These are phyloP conservation scores for Phytophthora pisi DNA, from an alignment of 352 stramenopile genomes.

Conservation along the genomic window DNA sequence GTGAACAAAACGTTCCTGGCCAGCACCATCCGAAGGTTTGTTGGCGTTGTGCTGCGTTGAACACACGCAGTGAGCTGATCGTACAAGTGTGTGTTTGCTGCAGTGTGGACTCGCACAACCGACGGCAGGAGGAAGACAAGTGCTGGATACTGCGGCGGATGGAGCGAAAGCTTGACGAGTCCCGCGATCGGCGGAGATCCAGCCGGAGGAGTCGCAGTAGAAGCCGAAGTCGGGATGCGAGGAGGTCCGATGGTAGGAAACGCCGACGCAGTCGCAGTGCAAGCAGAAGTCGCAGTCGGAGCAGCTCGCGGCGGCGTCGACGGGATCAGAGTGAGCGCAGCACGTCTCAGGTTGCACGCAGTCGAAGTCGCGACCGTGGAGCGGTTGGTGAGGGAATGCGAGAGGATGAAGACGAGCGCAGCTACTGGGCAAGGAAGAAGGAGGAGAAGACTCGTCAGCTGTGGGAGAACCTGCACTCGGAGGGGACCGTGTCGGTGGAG, in stretches of 20 bases:
- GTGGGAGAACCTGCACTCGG: constrained; percentile 52
- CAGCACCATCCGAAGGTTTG: constrained; percentile 68
- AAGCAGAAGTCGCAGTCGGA: constrained; percentile 22
- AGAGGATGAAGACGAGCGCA: constrained; percentile 41
- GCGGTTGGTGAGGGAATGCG: background rate
- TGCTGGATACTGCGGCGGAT: constrained; percentile 61
- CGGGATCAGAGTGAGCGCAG: constrained; percentile 8
- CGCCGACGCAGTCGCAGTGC: constrained; percentile 19
- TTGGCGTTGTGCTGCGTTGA: background rate
- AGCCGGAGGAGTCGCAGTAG: constrained; percentile 25
- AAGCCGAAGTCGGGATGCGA: constrained; percentile 22
- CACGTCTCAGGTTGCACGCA: constrained; percentile 8
- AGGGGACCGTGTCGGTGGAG: constrained; percentile 48
- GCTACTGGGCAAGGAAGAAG: constrained; percentile 68
- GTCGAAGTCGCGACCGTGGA: constrained; percentile 24
- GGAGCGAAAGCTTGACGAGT: constrained; percentile 39
- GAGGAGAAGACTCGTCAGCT: constrained; percentile 55
- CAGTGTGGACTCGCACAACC: constrained; percentile 70
- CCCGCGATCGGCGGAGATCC: constrained; percentile 4
- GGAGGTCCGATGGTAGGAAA: background rate
- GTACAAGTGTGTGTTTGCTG: background rate
- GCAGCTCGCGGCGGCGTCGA: background rate
- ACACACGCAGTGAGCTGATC: background rate
- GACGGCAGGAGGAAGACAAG: constrained; percentile 66
- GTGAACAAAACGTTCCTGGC: constrained; percentile 75